A percentile compares a stretch with the other conserved stretches of the same genome.
These are phyloP conservation scores for Termitomyces titanicus DNA, from an alignment of 768 basidiomycete species.

Conservation along the genomic window DNA sequence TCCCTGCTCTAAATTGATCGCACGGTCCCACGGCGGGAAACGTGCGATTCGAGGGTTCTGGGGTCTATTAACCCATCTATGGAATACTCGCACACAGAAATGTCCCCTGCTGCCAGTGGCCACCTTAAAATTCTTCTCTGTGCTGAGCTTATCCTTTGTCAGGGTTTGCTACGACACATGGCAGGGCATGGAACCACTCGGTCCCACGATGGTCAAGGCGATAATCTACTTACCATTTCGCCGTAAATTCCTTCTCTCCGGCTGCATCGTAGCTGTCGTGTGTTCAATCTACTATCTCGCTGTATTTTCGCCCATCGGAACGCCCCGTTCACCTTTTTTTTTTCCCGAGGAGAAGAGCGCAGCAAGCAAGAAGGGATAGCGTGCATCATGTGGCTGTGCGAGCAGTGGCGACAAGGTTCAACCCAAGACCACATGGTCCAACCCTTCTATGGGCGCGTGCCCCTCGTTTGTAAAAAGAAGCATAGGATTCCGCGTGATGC, in stretches of 20 bases:
- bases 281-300: neutral
- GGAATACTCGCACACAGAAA: neutral
- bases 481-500: neutral
- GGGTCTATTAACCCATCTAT: neutral
- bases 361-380: neutral
- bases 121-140: neutral
- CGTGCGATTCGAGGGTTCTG: neutral
- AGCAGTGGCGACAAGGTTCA: constrained; percentile 4
- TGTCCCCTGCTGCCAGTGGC: neutral
- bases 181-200: neutral
- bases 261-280: neutral
- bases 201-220: constrained; percentile 1
- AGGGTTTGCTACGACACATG: neutral
- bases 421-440: neutral
- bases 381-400: neutral
- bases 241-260: neutral
- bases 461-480: neutral
- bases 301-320: neutral
- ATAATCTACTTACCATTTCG: neutral
- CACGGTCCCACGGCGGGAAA: neutral
- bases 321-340: neutral
- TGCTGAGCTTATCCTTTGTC: neutral
- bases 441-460: neutral
- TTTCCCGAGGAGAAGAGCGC: neutral
- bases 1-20: too few relatives aligned